Base-by-base conservation (phyloP, 345 rosid species). In the Salix dunnii region DNA sequence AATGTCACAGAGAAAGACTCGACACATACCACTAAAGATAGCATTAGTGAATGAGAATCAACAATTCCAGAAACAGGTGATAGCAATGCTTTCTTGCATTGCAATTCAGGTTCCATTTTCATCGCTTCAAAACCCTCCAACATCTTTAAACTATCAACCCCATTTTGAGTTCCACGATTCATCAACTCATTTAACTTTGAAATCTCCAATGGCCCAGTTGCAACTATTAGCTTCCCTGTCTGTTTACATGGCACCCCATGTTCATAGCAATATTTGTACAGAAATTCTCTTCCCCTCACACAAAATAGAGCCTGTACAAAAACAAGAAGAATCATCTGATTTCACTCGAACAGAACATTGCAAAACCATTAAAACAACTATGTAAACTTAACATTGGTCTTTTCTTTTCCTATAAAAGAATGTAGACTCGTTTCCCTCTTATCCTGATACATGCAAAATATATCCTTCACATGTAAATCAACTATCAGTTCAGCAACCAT, bases 181-280 rank as follows among this genome's bases (percentile, higher is more conserved):
- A 88, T 89, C 71, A 95, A 72, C 23, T 84, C 77, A 72, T 80
- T 78, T 80, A 93, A 49, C 79, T 88, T 88, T 1, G 93, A 90
- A 84, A 93, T 83, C 85, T 91, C 91, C 2, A 87, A 82, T 2
- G 84, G 55, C 14, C 88, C 82, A 0, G 97, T 91, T 17, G 97
- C 96, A 23, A 93, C 97, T 6, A 95, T 87, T 36, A 95, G 94
- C 83, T 95, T 95, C 25, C 99, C 99, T 40, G 77, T 89, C 89
- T 81, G 91, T 33, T 66, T 80, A 23, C 91, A 90, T 55, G 92
- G 87, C 71, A 95, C 81, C 13, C 69, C 86, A 36, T 74, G 87
- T 62, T 88, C 82, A 18, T 85, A 81, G 84, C 97, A 95, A 70
- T 92, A 93, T 38, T 60, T 74, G 75, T 95, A 93, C 18, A 93